phyloP scores from a whole-genome alignment of 2,329 filamentous ascomycete species.

The Tolypocladium sp. region DNA sequence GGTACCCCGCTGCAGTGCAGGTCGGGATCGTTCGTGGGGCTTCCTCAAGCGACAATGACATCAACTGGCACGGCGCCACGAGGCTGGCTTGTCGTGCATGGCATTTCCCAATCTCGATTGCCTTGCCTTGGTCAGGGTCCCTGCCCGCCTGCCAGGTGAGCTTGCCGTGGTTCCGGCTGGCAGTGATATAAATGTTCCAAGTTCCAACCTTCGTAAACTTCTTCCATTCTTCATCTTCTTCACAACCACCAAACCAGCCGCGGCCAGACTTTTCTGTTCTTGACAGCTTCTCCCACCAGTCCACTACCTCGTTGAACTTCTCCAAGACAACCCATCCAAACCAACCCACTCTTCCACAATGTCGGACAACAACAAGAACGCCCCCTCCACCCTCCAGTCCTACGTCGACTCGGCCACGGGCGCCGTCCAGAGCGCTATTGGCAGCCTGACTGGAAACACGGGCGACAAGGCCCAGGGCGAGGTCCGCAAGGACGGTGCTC shows the following conservation, averaged over 20 bases:
- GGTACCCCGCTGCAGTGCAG: background rate
- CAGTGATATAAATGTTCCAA: background rate
- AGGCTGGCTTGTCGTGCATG: background rate
- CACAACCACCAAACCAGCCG: background rate
- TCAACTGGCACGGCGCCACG: background rate
- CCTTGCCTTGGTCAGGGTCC: background rate
- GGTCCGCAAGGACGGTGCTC: constrained; percentile 54
- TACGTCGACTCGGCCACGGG: constrained; percentile 66
- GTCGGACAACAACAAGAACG: constrained; percentile 18
- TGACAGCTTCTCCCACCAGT: background rate
- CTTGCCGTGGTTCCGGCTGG: background rate
- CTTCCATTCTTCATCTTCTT: background rate
- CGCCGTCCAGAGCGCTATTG: constrained; percentile 61
- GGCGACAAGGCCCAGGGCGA: constrained; percentile 58
- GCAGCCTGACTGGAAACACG: constrained; percentile 63
- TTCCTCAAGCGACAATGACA: background rate
- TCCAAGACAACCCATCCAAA: too few species aligned
- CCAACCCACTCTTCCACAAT: constrained; percentile 10
- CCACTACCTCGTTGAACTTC: background rate
- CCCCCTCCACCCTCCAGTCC: constrained; percentile 68
- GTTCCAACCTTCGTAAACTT: background rate
- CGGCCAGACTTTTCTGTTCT: background rate
- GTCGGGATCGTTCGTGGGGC: background rate
- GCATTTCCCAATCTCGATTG: background rate
- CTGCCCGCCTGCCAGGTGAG: background rate